Percentiles rank a stretch among this genome's conserved stretches.
phyloP scores from a whole-genome alignment of 352 stramenopile species.

The Phytopythium oedochilum region DNA sequence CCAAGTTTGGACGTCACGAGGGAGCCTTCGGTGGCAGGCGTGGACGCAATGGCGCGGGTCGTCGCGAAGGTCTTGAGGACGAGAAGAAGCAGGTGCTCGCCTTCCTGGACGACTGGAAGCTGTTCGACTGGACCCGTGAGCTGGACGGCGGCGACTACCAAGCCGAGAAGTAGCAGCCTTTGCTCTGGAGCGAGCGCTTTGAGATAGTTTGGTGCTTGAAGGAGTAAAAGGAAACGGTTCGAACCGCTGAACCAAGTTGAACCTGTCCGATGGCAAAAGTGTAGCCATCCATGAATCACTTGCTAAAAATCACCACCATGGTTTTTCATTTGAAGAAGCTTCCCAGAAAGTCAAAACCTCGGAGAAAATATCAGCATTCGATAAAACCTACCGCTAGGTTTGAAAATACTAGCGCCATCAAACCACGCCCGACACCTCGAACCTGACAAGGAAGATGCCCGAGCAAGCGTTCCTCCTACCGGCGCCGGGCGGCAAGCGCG shows the following conservation, averaged over 20 bases:
- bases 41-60: neutral
- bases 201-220: no score
- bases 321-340: neutral
- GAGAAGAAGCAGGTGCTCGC: slow-evolving; percentile 58
- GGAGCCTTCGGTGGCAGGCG: slow-evolving; percentile 16
- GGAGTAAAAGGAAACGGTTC: neutral
- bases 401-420: neutral
- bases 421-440: neutral
- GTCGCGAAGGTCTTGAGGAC: slow-evolving; percentile 25
- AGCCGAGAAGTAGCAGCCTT: slow-evolving; percentile 5
- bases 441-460: neutral
- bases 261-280: neutral
- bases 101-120: slow-evolving; percentile 63
- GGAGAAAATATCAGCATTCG: neutral
- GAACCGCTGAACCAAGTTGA: neutral
- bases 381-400: neutral
- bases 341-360: neutral
- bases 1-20: slow-evolving; percentile 51
- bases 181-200: no score
- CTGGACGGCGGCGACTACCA: slow-evolving; percentile 62
- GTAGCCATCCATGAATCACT: neutral
- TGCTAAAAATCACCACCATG: neutral
- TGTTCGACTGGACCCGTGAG: slow-evolving; percentile 70
- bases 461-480: neutral
- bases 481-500: slow-evolving; percentile 11